A percentile compares a stretch with the other conserved stretches of the same genome.
These are phyloP conservation scores for Boechera divaricarpa DNA, from an alignment of 345 rosid species.

Conservation along the genomic window DNA sequence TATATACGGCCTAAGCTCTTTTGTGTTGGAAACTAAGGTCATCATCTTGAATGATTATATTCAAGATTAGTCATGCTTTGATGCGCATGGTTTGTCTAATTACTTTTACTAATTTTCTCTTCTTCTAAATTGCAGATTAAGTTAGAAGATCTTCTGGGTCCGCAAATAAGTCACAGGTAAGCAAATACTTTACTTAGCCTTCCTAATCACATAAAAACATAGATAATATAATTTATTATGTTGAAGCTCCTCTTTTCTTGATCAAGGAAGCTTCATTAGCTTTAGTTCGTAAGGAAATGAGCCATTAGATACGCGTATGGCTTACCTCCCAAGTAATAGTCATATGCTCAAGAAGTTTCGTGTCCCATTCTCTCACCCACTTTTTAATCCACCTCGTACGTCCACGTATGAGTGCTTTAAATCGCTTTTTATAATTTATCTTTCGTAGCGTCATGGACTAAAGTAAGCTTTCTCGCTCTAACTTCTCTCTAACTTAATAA, in stretches of 20 bases:
- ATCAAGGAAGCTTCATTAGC: slow-evolving; percentile 22
- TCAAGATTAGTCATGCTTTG: slow-evolving; percentile 15
- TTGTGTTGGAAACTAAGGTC: slow-evolving; percentile 9
- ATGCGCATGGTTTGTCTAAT: slow-evolving; percentile 32
- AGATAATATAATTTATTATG: no score
- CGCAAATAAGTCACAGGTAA: slow-evolving; percentile 41
- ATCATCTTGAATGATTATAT: not conserved
- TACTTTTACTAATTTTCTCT: not conserved
- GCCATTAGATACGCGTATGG: slow-evolving; percentile 18
- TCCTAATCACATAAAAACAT: slow-evolving; percentile 25
- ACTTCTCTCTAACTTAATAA: no score
- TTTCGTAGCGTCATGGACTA: not conserved
- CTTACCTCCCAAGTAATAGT: slow-evolving; percentile 31
- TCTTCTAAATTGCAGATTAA: slow-evolving; percentile 34
- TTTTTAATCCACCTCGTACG: slow-evolving; percentile 20
- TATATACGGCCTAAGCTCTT: slow-evolving; percentile 1
- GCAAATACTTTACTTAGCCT: slow-evolving; percentile 39
- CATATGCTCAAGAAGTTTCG: slow-evolving; percentile 20
- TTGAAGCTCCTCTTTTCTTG: no score
- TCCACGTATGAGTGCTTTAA: slow-evolving; percentile 24
- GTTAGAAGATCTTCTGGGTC: slow-evolving; percentile 40
- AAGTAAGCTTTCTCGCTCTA: no score
- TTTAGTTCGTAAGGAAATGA: not conserved
- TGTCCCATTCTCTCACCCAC: slow-evolving; percentile 41
- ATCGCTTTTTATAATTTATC: not conserved